Percentiles rank a stretch among this genome's conserved stretches.
Conservation (phyloP, 768 basidiomycete genomes). For the Lactarius evosmus region DNA sequence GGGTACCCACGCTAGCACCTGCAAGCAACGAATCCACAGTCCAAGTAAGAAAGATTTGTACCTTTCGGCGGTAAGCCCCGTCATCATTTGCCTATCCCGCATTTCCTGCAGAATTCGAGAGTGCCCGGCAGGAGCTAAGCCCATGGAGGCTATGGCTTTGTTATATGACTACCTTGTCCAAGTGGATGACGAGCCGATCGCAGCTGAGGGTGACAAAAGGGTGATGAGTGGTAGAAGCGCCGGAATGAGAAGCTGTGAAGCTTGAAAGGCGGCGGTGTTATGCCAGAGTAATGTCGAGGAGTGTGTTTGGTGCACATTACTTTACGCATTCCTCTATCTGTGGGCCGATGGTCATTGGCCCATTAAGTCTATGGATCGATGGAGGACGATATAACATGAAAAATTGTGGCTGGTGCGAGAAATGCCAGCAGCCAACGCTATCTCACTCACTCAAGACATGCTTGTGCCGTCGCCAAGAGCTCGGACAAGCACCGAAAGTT, state of each 20-base stretch:
- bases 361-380: slow-evolving; percentile 5
- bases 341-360: too few species aligned
- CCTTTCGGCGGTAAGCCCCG: slow-evolving; percentile 66
- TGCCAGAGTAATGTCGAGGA: slow-evolving; percentile 93
- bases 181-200: slow-evolving; percentile 82
- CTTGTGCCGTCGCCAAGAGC: too few species aligned
- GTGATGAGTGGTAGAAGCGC: slow-evolving; percentile 52
- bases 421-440: too few species aligned
- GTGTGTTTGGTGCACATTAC: too few species aligned
- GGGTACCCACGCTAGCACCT: slow-evolving; percentile 10
- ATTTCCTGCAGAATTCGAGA: slow-evolving; percentile 26
- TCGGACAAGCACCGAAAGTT: too few species aligned
- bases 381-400: too few species aligned
- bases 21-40: slow-evolving; percentile 41
- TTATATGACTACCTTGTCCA: slow-evolving; percentile 94
- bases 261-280: slow-evolving; percentile 6
- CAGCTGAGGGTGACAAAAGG: slow-evolving; percentile 80
- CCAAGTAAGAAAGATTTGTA: slow-evolving; percentile 52
- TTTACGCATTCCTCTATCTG: not conserved
- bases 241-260: slow-evolving; percentile 1
- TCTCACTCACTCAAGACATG: too few species aligned
- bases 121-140: slow-evolving; percentile 32
- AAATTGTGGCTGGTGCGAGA: too few species aligned
- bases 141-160: slow-evolving; percentile 55
- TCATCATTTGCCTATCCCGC: slow-evolving; percentile 62